Conservation (phyloP, 768 basidiomycete species). For the Megacollybia marginata region DNA sequence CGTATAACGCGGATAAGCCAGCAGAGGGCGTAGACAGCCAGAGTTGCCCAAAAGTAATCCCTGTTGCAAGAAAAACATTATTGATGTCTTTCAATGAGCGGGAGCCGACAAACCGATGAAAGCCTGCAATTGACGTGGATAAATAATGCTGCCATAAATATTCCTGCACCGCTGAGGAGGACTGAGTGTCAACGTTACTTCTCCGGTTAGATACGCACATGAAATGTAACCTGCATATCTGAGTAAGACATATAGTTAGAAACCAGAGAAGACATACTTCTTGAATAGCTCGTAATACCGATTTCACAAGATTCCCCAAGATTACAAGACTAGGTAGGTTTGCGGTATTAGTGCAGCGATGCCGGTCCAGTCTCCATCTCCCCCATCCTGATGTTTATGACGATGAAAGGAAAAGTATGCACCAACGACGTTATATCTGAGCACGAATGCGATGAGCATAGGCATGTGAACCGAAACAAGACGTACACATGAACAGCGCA, state of each 20-base stretch:
- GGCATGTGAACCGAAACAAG: not conserved
- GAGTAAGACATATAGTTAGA: not conserved
- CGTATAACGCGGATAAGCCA: constrained; percentile 19
- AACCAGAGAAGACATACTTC: constrained; percentile 11
- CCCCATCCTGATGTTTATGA: constrained; percentile 13
- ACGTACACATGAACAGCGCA: constrained; percentile 24
- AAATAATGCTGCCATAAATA: constrained; percentile 26
- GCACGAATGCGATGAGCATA: not conserved
- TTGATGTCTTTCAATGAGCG: not conserved
- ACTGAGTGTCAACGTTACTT: not conserved
- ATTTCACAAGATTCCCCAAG: constrained; percentile 23
- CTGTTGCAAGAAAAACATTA: constrained; percentile 2
- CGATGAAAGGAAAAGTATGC: constrained; percentile 28
- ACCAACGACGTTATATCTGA: constrained; percentile 24
- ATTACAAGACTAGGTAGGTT: constrained; percentile 21
- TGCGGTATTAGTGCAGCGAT: constrained; percentile 25
- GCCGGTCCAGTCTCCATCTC: constrained; percentile 23
- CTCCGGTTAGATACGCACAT: constrained; percentile 6
- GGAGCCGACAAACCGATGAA: constrained; percentile 15
- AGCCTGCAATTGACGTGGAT: constrained; percentile 23
- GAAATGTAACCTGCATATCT: constrained; percentile 11
- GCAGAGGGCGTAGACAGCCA: constrained; percentile 18
- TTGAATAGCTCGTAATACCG: constrained; percentile 26
- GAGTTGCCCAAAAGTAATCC: constrained; percentile 26
- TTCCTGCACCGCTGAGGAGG: constrained; percentile 16